Evolutionary conservation across 2,329 filamentous ascomycete species (phyloP), one percentile per base, ranked within the genome.

Genomic region (Pseudogymnoascus sp.): DNA sequence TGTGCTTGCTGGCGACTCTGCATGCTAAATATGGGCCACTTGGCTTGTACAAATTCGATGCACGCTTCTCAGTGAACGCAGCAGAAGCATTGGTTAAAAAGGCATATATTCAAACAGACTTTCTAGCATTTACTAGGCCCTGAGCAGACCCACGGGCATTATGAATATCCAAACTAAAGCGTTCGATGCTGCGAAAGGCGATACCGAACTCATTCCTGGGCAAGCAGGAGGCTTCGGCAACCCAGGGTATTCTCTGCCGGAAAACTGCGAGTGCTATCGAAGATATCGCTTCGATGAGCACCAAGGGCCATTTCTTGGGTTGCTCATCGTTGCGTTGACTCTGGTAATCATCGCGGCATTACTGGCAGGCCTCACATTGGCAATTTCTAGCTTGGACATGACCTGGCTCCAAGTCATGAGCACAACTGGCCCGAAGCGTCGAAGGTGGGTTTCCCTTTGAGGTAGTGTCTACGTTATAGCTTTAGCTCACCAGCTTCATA

Each of bases 331-430:
- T 4, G 64, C 65, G 11, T 18, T 38, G 7, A 15, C 62, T 15
- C 43, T 69, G 6, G 43, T 70, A 15, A 18, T 63, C 9, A 14
- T 68, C 20, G 62, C 61, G 35, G 65, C 65, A 5, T 57, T 71
- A 4, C 58, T 69, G 12, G 64, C 67, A 12, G 69, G 68, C 6
- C 58, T 70, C 20, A 69, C 65, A 8, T 57, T 69, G 33, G 68
- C 65, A 58, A 58, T 69, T 33, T 69, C 66, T 41, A 66, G 69
- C 25, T 63, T 67, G 39, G 66, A 70, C 38, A 61, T 62, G 39
- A 65, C 65, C 9, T 66, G 62, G 61, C 30, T 71, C 12, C 63
- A 66, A 14, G 50, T 71, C 15, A 62, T 65, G 53, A 63, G 61
- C 53, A 38, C 63, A 25, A 65, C 66, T 33, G 67, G 64, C 12